Conservation (phyloP, 257 asterid genomes). For the Ocimum tenuiflorum region DNA sequence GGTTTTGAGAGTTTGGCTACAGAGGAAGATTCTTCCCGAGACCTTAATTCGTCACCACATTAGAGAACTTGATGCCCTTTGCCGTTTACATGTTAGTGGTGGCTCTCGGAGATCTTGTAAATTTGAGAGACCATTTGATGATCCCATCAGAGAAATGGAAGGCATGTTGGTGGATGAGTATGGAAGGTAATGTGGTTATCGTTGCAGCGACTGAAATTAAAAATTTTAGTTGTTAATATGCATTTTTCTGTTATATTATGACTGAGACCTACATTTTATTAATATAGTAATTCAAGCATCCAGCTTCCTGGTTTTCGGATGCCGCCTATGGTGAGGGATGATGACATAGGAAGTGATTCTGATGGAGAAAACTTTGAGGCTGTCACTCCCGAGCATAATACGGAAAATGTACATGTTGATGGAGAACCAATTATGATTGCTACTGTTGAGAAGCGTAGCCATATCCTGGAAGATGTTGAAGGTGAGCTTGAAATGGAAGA, state of each 20-base stretch:
- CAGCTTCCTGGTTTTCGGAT: conserved; percentile 75
- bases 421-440: conserved; percentile 29
- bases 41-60: conserved; percentile 67
- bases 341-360: conserved; percentile 60
- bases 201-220: no score
- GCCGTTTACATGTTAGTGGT: conserved; percentile 49
- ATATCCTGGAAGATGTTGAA: conserved; percentile 80
- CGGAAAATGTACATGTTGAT: conserved; percentile 35
- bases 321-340: conserved; percentile 78
- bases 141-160: conserved; percentile 86
- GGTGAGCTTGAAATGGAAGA: conserved; percentile 99
- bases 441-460: conserved; percentile 56
- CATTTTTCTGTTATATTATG: no score
- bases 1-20: conserved; percentile 95
- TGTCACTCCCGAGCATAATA: conserved; percentile 74
- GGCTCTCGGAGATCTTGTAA: conserved; percentile 55
- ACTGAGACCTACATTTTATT: no score
- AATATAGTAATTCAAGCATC: conserved; percentile 89
- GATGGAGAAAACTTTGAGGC: conserved; percentile 92
- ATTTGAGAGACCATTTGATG: conserved; percentile 80
- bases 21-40: conserved; percentile 76
- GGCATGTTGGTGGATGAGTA: conserved; percentile 91
- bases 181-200: conserved; percentile 53
- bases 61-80: conserved; percentile 67
- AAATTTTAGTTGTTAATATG: no score